phyloP scores from a whole-genome alignment of 164 flowering plant genomes.

The Liquidambar formosana region DNA sequence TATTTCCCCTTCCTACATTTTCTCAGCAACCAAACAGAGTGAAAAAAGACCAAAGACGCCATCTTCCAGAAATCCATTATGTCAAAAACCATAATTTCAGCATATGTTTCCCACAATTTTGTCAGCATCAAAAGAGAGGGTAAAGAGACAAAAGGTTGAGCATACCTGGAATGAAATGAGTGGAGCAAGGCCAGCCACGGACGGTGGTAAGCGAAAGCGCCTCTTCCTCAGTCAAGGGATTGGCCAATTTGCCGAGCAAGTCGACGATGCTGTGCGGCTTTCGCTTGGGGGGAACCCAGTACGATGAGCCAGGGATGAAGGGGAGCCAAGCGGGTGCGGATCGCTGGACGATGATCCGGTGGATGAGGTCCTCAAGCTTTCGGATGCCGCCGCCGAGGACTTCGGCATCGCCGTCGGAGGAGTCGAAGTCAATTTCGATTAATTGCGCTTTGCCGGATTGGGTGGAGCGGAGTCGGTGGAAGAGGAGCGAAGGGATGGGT shows the following conservation, averaged over 20 bases:
- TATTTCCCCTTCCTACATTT: too few relatives aligned
- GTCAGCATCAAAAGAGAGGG: too few relatives aligned
- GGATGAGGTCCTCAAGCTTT: constrained; percentile 45
- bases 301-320: constrained; percentile 52
- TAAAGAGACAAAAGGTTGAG: not conserved
- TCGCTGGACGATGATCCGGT: constrained; percentile 37
- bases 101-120: too few relatives aligned
- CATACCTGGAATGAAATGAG: constrained; percentile 19
- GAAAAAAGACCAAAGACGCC: too few relatives aligned
- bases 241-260: constrained; percentile 11
- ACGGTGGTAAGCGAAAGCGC: constrained; percentile 20
- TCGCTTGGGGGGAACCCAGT: constrained; percentile 30
- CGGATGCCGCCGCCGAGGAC: constrained; percentile 14
- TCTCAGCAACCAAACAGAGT: too few relatives aligned
- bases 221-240: constrained; percentile 23
- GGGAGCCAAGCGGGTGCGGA: constrained; percentile 62
- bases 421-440: constrained; percentile 18
- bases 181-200: constrained; percentile 29
- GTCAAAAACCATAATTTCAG: too few relatives aligned
- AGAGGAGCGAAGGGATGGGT: not conserved
- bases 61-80: too few relatives aligned
- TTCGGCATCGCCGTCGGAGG: constrained; percentile 18
- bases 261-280: constrained; percentile 6
- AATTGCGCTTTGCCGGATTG: constrained; percentile 11
- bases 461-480: constrained; percentile 25